Conservation (phyloP, 371 early-diverging fungal genomes). For the Mucor lusitanicus region DNA sequence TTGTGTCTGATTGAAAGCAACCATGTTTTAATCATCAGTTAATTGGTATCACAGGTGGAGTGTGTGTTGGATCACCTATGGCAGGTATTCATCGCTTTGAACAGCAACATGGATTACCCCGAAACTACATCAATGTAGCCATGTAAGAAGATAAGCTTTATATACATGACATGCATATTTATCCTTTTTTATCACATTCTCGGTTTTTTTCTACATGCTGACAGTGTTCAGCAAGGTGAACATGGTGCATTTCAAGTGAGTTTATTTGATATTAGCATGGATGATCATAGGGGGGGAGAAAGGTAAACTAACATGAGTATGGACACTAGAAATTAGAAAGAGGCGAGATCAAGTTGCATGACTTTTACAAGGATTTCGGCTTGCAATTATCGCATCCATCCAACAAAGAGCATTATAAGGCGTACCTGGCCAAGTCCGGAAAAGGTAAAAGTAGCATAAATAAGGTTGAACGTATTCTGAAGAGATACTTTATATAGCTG, state of each 20-base stretch:
- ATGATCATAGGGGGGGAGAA: background rate
- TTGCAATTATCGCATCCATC: constrained; percentile 61
- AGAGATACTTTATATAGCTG: constrained; percentile 15
- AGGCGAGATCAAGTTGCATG: constrained; percentile 63
- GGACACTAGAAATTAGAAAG: constrained; percentile 61
- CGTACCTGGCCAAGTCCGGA: constrained; percentile 50
- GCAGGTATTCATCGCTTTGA: constrained; percentile 77
- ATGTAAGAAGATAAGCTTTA: constrained; percentile 50
- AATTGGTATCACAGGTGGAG: constrained; percentile 59
- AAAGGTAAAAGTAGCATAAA: constrained; percentile 36
- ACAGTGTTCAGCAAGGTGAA: constrained; percentile 56
- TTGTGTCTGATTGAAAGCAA: background rate
- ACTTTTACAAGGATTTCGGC: constrained; percentile 70
- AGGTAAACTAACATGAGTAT: no score
- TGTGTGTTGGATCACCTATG: constrained; percentile 82
- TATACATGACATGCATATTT: background rate
- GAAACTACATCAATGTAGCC: constrained; percentile 80
- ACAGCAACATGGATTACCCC: constrained; percentile 63
- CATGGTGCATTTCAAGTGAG: constrained; percentile 69
- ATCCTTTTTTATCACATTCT: background rate
- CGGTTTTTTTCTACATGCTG: background rate
- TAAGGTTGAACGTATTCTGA: background rate
- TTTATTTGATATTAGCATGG: background rate
- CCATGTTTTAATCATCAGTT: background rate
- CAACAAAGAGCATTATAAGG: constrained; percentile 53